Evolutionary conservation across 805 yeast genomes (phyloP).

Genomic region (Dipodascopsis tothii): DNA sequence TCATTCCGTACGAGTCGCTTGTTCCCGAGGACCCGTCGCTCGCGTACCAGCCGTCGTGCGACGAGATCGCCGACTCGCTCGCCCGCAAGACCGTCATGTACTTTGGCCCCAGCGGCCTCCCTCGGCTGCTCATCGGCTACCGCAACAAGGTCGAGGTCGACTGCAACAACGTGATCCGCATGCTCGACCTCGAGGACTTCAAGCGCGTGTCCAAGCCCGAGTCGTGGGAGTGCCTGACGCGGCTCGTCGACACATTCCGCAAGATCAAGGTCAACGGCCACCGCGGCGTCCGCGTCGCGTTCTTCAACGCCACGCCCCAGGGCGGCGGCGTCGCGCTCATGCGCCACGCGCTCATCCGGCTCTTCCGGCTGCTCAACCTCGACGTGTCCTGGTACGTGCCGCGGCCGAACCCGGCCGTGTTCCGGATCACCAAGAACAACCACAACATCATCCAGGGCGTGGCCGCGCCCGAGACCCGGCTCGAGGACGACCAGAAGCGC

Average conservation of each 20-base stretch:
- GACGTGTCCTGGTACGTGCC: conserved; percentile 22
- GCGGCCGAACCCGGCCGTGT: conserved; percentile 21
- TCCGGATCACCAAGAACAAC: conserved; percentile 21
- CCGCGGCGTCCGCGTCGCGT: conserved; percentile 18
- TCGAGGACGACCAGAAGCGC: conserved; percentile 11
- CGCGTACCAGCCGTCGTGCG: conserved; percentile 7
- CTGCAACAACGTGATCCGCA: conserved; percentile 12
- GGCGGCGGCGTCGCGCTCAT: conserved; percentile 24
- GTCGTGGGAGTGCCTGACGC: conserved; percentile 18
- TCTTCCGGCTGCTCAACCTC: conserved; percentile 12
- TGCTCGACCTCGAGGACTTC: conserved; percentile 15
- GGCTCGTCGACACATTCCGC: conserved; percentile 9
- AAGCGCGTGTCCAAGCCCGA: conserved; percentile 9
- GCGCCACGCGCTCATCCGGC: conserved; percentile 20
- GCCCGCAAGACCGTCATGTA: conserved; percentile 20
- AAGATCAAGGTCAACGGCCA: conserved; percentile 8
- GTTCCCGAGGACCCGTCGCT: background rate
- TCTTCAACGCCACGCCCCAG: conserved; percentile 22
- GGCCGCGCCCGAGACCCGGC: conserved; percentile 13
- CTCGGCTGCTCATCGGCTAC: conserved; percentile 18
- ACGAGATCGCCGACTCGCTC: conserved; percentile 21
- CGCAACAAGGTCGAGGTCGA: conserved; percentile 21
- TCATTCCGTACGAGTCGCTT: conserved; percentile 1
- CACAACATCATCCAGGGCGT: conserved; percentile 23
- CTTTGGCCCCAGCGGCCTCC: conserved; percentile 20